These are phyloP conservation scores for Penicillium sp. DNA, from an alignment of 2,329 filamentous ascomycete genomes.

Conservation along the genomic window DNA sequence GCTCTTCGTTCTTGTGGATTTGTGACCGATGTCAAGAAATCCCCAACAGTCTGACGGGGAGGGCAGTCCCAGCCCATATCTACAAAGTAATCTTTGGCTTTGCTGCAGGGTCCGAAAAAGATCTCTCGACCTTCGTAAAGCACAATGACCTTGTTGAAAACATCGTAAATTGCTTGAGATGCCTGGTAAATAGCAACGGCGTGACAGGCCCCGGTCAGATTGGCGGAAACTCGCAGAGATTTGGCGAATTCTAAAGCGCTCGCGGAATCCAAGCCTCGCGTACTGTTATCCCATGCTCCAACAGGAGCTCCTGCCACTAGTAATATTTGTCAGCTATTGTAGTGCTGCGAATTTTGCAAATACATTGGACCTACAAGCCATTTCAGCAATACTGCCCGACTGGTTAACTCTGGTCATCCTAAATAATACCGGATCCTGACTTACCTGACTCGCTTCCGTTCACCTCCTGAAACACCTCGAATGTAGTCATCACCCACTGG, in stretches of 20 bases:
- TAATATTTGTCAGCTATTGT: conserved; percentile 1
- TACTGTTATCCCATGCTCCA: conserved; percentile 53
- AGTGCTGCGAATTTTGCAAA: background rate
- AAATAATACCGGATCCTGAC: conserved; percentile 33
- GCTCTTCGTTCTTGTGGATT: conserved; percentile 64
- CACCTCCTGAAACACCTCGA: conserved; percentile 65
- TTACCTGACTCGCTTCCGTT: conserved; percentile 63
- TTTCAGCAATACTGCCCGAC: conserved; percentile 39
- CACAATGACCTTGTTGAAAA: conserved; percentile 76
- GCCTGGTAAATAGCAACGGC: conserved; percentile 65
- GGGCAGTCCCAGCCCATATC: conserved; percentile 71
- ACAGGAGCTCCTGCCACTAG: conserved; percentile 42
- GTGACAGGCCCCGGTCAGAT: conserved; percentile 55
- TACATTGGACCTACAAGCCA: conserved; percentile 33
- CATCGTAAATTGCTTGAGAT: conserved; percentile 57
- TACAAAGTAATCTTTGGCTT: conserved; percentile 69
- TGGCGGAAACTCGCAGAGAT: conserved; percentile 55
- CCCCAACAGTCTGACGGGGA: conserved; percentile 67
- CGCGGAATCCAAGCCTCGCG: conserved; percentile 59
- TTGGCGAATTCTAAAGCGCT: conserved; percentile 64
- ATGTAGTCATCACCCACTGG: conserved; percentile 59
- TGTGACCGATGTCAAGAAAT: conserved; percentile 72
- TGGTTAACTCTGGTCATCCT: conserved; percentile 17
- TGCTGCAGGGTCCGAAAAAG: conserved; percentile 68
- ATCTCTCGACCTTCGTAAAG: conserved; percentile 79